These are phyloP conservation scores for Kwoniella shivajii DNA, from an alignment of 1,284 basidiomycete genomes.

Conservation along the genomic window DNA sequence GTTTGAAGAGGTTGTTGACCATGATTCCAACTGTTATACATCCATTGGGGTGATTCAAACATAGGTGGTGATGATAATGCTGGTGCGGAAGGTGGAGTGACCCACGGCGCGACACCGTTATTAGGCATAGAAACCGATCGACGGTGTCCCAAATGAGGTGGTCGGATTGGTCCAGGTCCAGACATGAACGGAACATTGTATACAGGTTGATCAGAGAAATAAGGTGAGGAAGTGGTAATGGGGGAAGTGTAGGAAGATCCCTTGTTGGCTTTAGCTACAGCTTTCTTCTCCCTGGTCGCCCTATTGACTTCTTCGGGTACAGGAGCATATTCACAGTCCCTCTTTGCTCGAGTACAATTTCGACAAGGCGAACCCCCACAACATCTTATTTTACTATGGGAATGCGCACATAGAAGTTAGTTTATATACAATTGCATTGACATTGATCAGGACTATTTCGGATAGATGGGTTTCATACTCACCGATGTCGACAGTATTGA, in stretches of 20 bases:
- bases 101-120: conserved; percentile 32
- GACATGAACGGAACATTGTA: conserved; percentile 38
- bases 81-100: conserved; percentile 32
- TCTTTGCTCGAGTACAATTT: conserved; percentile 50
- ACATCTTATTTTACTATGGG: conserved; percentile 52
- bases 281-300: conserved; percentile 51
- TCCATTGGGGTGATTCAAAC: conserved; percentile 41
- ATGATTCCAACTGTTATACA: conserved; percentile 35
- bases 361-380: conserved; percentile 49
- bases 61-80: conserved; percentile 40
- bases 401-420: background rate
- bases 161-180: conserved; percentile 12
- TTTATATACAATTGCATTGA: background rate
- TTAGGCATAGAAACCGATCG: conserved; percentile 40
- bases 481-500: conserved; percentile 52
- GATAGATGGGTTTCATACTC: conserved; percentile 19
- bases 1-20: conserved; percentile 25
- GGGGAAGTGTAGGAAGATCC: conserved; percentile 19
- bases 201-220: conserved; percentile 37
- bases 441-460: no score
- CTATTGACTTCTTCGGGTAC: conserved; percentile 53
- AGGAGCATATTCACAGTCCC: conserved; percentile 50
- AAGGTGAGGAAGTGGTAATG: conserved; percentile 31
- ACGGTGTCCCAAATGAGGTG: conserved; percentile 33
- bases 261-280: conserved; percentile 43